Evolutionary conservation across 2,329 filamentous ascomycete genomes (phyloP).

Genomic region (Microsporum audouinii): DNA sequence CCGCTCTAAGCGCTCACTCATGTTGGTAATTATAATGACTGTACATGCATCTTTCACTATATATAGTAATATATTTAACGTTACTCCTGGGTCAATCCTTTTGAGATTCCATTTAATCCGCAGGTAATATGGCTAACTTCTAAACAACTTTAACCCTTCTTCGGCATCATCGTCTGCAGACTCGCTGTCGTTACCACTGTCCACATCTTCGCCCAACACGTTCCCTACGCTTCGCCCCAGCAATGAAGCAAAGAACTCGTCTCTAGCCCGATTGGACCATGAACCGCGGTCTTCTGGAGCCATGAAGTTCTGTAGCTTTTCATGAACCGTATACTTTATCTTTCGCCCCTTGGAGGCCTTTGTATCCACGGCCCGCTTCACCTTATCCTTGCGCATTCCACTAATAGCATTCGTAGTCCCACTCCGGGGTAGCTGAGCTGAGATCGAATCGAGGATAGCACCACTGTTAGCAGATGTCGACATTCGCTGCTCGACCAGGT

Average conservation of each 20-base stretch:
- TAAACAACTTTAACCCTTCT: conserved; percentile 27
- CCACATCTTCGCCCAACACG: conserved; percentile 48
- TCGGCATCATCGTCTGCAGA: conserved; percentile 16
- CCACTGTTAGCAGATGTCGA: conserved; percentile 41
- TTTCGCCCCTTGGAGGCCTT: conserved; percentile 93
- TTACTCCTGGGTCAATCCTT: background rate
- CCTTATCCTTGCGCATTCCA: conserved; percentile 47
- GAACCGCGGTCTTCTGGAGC: conserved; percentile 68
- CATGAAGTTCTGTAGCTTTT: conserved; percentile 98
- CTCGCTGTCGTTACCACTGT: conserved; percentile 17
- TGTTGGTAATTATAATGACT: conserved; percentile 2
- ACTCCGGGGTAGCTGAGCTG: conserved; percentile 27
- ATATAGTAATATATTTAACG: background rate
- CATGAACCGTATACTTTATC: conserved; percentile 86
- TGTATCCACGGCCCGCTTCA: conserved; percentile 75
- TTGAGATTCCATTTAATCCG: background rate
- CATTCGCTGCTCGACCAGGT: conserved; percentile 81
- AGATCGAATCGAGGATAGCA: conserved; percentile 23
- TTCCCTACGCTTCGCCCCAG: conserved; percentile 55
- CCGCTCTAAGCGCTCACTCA: conserved; percentile 1
- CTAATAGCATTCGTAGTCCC: conserved; percentile 28
- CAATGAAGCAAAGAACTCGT: conserved; percentile 62
- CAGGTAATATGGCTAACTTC: conserved; percentile 10
- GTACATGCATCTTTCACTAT: conserved; percentile 2
- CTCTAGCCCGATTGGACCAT: conserved; percentile 73